Evolutionary conservation across 169 alveolate genomes (phyloP).

Genomic region (Eimeria sp.): DNA sequence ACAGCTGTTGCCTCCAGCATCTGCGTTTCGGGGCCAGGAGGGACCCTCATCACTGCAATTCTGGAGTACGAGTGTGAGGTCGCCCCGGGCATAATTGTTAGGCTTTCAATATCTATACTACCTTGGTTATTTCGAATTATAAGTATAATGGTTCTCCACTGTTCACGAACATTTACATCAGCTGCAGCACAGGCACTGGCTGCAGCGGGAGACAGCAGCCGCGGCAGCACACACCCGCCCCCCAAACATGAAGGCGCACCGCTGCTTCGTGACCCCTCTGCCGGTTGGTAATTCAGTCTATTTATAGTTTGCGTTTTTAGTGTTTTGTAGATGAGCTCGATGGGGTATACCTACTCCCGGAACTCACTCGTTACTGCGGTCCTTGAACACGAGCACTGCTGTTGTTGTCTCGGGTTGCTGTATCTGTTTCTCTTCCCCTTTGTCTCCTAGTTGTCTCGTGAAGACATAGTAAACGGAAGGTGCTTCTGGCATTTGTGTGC

Average conservation of each 20-base stretch:
- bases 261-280: conserved; percentile 48
- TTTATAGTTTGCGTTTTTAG: not conserved
- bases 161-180: conserved; percentile 16
- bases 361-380: conserved; percentile 28
- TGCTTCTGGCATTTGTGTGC: conserved; percentile 16
- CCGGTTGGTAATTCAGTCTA: conserved; percentile 20
- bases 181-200: conserved; percentile 44
- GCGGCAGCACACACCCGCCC: conserved; percentile 75
- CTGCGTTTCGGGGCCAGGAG: not conserved
- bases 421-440: not conserved
- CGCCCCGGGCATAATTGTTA: not conserved
- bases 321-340: not conserved
- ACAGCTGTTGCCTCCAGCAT: not conserved
- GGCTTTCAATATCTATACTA: not conserved
- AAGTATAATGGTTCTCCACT: not conserved
- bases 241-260: conserved; percentile 47
- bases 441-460: conserved; percentile 58
- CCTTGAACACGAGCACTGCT: conserved; percentile 51
- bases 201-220: conserved; percentile 67
- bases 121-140: not conserved
- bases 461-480: conserved; percentile 37
- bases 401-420: conserved; percentile 59
- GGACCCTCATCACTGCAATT: not conserved
- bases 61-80: not conserved
- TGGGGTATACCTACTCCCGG: conserved; percentile 52